Conservation (phyloP, 1,139 yeast species). For the Candida albicans region DNA sequence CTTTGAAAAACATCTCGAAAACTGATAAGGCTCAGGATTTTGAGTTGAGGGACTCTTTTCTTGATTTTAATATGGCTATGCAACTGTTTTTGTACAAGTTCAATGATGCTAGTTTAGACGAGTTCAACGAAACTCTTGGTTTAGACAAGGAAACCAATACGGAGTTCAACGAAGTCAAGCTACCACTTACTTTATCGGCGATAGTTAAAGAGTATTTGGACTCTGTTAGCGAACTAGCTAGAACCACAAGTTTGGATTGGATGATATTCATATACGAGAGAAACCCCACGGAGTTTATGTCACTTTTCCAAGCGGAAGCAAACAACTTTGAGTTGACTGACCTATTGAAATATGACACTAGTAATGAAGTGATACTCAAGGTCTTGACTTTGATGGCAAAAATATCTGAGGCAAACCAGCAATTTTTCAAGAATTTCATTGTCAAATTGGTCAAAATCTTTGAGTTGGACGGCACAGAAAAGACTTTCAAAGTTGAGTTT, state of each 20-base stretch:
- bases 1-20: slow-evolving; percentile 38
- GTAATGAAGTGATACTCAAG: slow-evolving; percentile 78
- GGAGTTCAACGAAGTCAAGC: slow-evolving; percentile 41
- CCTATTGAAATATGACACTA: slow-evolving; percentile 80
- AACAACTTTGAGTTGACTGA: slow-evolving; percentile 68
- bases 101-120: slow-evolving; percentile 18
- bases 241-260: slow-evolving; percentile 91
- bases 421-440: slow-evolving; percentile 75
- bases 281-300: slow-evolving; percentile 62
- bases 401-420: slow-evolving; percentile 79
- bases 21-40: slow-evolving; percentile 41
- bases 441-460: slow-evolving; percentile 68
- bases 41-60: slow-evolving; percentile 39
- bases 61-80: slow-evolving; percentile 36
- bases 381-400: slow-evolving; percentile 77
- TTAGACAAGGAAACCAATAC: slow-evolving; percentile 41
- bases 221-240: slow-evolving; percentile 65
- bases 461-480: slow-evolving; percentile 41
- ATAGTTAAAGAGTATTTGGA: slow-evolving; percentile 40
- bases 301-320: slow-evolving; percentile 29
- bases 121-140: slow-evolving; percentile 27
- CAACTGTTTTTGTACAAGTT: slow-evolving; percentile 36
- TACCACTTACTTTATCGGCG: slow-evolving; percentile 34
- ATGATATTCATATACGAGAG: slow-evolving; percentile 76
- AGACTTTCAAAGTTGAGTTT: slow-evolving; percentile 67